Evolutionary conservation across 2,329 filamentous ascomycete genomes (phyloP), one percentile per base, ranked within the genome.

Genomic region (Exophiala bonariae): DNA sequence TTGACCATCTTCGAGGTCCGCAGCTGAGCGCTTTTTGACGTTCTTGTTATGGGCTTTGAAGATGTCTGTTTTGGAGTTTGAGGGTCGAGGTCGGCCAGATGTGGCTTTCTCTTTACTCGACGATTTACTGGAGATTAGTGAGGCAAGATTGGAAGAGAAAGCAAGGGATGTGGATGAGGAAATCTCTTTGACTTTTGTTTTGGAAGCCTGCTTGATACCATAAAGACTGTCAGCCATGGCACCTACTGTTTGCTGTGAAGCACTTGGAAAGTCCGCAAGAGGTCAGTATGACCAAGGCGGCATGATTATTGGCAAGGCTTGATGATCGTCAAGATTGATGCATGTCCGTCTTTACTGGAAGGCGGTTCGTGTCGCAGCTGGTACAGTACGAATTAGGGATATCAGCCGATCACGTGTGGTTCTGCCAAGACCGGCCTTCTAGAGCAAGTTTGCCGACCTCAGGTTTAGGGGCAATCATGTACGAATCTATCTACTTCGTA

Each of bases 81-180:
- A 74, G 4, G 80, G 68, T 28, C 54, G 48, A 3, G 50, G 39
- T 28, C 70, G 72, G 31, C 63, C 68, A 33, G 62, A 58, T 38
- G 64, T 69, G n/a, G 67, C 58, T 49, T 72, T 65, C 48, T 67
- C 50, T 47, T 73, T 61, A 17, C 70, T 56, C 18, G 77, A 66
- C 26, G 77, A 71, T 52, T 72, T 62, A 51, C 73, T 75, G 44
- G 85, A 75, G 69, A 96, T 89, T 45, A 96, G 82, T 36, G 85
- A 87, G 59, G 87, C 86, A 54, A 97, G 81, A 56, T 93, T 87
- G 9, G 89, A 88, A n/a, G 87, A 83, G 72, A 99, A 97, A 63
- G 89, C 83, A 44, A 96, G 81, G 35, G 82, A 85, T 41, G 81
- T 85, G 14, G 90, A 81, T 14, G 82, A 81, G 16, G 78, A 76